Conservation (phyloP, 148 eudicot genomes). For the Amaranthus cruentus region DNA sequence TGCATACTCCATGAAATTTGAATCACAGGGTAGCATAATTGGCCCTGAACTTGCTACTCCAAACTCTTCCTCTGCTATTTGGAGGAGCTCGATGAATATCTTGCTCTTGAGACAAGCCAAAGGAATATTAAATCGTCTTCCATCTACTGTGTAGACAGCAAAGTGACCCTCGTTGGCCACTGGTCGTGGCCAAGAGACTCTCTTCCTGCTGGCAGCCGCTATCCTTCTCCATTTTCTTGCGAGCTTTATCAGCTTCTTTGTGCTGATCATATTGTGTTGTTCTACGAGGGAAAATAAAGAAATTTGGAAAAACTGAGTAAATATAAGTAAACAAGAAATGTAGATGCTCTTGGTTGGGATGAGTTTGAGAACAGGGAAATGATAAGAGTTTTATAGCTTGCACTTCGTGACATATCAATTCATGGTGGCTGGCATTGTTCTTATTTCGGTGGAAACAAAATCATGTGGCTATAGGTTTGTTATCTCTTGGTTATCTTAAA, state of each 20-base stretch:
- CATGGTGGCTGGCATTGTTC: not conserved
- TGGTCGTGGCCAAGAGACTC: slow-evolving; percentile 13
- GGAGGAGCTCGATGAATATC: slow-evolving; percentile 7
- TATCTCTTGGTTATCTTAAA: not conserved
- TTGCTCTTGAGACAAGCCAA: slow-evolving; percentile 9
- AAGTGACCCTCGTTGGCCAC: slow-evolving; percentile 19
- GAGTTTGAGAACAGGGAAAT: not conserved
- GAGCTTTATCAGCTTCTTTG: slow-evolving; percentile 40
- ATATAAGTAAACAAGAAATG: too few relatives aligned
- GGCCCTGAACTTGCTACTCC: slow-evolving; percentile 11
- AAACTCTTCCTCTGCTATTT: slow-evolving; percentile 21
- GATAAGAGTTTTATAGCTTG: not conserved
- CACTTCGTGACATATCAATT: not conserved
- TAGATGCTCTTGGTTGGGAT: not conserved
- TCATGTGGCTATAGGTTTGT: not conserved
- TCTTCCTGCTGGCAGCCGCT: slow-evolving; percentile 22
- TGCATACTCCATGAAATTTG: slow-evolving; percentile 7
- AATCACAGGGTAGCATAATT: slow-evolving; percentile 18
- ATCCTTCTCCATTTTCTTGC: slow-evolving; percentile 33
- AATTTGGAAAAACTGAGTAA: not conserved
- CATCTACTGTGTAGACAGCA: slow-evolving; percentile 19
- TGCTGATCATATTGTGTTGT: slow-evolving; percentile 25
- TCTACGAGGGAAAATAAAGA: not conserved
- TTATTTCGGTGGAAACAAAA: not conserved
- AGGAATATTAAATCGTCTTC: slow-evolving; percentile 21